A percentile compares a stretch with the other conserved stretches of the same genome.
phyloP scores from a whole-genome alignment of 352 stramenopile genomes.

The Pythium plurisporium region DNA sequence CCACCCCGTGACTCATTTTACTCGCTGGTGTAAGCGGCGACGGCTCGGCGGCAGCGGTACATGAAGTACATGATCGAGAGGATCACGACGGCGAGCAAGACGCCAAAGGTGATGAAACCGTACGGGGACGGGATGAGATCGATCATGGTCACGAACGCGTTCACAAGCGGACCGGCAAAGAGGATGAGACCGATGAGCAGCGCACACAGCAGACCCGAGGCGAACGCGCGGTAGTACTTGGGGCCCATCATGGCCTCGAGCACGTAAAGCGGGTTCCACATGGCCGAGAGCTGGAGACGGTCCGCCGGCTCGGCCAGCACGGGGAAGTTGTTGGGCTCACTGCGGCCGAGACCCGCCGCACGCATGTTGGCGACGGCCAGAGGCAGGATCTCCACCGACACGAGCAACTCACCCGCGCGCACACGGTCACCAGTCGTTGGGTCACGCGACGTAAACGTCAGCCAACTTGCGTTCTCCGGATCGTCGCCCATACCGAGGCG shows the following conservation, averaged over 20 bases:
- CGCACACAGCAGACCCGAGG: conserved; percentile 55
- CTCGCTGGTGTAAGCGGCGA: conserved; percentile 18
- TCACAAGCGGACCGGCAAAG: conserved; percentile 68
- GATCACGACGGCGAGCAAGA: conserved; percentile 35
- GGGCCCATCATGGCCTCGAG: conserved; percentile 71
- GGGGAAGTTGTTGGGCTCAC: conserved; percentile 78
- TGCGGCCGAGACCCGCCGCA: conserved; percentile 67
- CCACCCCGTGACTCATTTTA: neutral
- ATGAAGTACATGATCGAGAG: conserved; percentile 40
- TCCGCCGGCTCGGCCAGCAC: conserved; percentile 67
- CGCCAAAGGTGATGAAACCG: conserved; percentile 55
- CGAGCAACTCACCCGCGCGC: conserved; percentile 53
- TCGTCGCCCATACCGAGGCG: conserved; percentile 78
- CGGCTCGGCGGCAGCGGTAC: conserved; percentile 51
- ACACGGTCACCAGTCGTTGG: conserved; percentile 51
- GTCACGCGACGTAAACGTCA: conserved; percentile 70
- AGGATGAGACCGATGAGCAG: conserved; percentile 54
- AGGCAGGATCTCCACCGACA: conserved; percentile 75
- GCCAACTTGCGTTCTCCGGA: conserved; percentile 66
- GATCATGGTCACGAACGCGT: conserved; percentile 60
- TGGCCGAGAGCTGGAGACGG: conserved; percentile 65
- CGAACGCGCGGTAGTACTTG: conserved; percentile 67
- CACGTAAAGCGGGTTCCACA: conserved; percentile 83
- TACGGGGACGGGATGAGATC: conserved; percentile 56
- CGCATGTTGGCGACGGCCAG: conserved; percentile 45